Evolutionary conservation across 345 rosid genomes (phyloP).

Genomic region (Clausena lansium): DNA sequence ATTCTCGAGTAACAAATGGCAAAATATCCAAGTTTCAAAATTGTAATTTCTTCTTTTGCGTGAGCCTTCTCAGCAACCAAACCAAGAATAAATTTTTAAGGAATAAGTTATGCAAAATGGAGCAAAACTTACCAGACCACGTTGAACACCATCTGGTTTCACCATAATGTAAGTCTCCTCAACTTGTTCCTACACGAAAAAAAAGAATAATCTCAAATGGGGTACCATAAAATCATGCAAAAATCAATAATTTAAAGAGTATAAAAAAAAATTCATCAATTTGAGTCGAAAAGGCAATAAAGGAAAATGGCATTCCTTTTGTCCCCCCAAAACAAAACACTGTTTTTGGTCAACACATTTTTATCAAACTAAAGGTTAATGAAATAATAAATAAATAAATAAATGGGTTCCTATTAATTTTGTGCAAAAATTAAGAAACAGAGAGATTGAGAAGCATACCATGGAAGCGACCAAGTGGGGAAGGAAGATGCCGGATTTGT

Average conservation of each 20-base stretch:
- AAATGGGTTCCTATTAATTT: not conserved
- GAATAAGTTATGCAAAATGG: not conserved
- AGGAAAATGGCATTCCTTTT: not conserved
- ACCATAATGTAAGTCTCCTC: slow-evolving; percentile 91
- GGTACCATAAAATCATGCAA: not conserved
- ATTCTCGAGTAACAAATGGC: not conserved
- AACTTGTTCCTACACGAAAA: slow-evolving; percentile 56
- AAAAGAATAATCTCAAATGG: not conserved
- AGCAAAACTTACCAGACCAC: slow-evolving; percentile 71
- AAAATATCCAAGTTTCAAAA: slow-evolving; percentile 3
- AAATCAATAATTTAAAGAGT: not conserved
- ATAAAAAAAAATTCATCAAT: not conserved
- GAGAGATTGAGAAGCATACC: slow-evolving; percentile 37
- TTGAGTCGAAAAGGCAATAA: not conserved
- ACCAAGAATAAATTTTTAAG: not conserved
- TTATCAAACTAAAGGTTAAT: not conserved
- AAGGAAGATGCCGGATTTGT: slow-evolving; percentile 62
- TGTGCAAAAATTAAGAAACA: not conserved
- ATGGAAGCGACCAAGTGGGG: slow-evolving; percentile 81
- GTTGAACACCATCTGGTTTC: slow-evolving; percentile 92
- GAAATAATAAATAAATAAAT: too few species aligned
- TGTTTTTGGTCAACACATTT: not conserved
- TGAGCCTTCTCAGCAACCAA: not conserved
- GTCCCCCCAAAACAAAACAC: not conserved
- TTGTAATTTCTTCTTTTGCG: not conserved